Percentiles rank a stretch among this genome's conserved stretches.
Conservation (phyloP, 345 rosid species). For the Melaleuca alternifolia region DNA sequence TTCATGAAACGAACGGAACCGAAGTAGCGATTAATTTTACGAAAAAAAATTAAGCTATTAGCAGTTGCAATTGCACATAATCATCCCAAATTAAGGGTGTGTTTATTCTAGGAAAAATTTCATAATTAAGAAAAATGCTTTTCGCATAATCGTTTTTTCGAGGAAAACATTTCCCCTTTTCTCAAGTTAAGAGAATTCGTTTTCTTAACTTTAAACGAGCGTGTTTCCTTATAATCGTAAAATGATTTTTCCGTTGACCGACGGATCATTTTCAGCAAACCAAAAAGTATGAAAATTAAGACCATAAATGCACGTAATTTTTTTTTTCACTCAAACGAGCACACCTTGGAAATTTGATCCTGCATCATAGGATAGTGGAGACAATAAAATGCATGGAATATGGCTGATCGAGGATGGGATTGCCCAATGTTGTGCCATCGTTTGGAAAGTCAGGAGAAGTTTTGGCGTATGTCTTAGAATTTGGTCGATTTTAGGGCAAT, state of each 20-base stretch:
- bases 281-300: background rate
- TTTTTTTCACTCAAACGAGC: background rate
- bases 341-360: background rate
- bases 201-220: background rate
- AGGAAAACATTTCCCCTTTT: background rate
- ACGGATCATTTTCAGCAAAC: no score
- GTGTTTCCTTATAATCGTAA: no score
- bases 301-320: no score
- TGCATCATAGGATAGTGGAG: background rate
- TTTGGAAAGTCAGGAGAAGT: background rate
- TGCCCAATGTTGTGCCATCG: background rate
- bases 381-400: background rate
- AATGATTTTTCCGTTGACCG: no score
- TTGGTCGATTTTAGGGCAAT: background rate
- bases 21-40: background rate
- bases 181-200: no score
- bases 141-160: no score
- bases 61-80: background rate
- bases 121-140: no score
- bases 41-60: background rate
- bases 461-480: background rate
- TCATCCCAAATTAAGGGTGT: background rate
- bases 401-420: background rate
- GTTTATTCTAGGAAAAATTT: accelerated
- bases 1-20: no score